phyloP scores from a whole-genome alignment of 805 yeast genomes.

The Monosporozyma aquatica region DNA sequence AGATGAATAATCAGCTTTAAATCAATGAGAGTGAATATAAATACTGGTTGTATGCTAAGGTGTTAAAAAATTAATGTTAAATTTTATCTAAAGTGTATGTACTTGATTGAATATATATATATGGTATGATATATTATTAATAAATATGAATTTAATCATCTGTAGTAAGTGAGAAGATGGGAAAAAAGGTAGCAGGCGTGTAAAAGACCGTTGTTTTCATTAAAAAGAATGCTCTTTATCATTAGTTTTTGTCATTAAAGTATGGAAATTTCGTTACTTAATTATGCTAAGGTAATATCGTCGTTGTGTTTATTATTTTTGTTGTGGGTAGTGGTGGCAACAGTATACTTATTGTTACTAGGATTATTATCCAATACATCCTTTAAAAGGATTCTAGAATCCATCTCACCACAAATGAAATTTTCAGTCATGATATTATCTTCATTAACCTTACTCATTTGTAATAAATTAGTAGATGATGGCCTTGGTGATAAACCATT shows the following conservation, averaged over 20 bases:
- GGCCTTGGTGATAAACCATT: constrained; percentile 1
- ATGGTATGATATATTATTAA: too few relatives aligned
- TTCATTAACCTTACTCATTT: constrained; percentile 3
- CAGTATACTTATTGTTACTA: not conserved
- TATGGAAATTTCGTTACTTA: too few relatives aligned
- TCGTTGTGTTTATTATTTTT: not conserved
- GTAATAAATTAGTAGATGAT: constrained; percentile 3
- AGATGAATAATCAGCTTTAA: constrained; percentile 29
- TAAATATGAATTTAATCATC: too few relatives aligned
- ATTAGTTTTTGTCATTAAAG: not conserved
- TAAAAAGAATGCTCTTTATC: not conserved
- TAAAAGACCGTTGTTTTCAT: too few relatives aligned
- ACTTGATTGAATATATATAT: not conserved
- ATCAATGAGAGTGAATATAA: too few relatives aligned
- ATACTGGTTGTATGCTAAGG: too few relatives aligned
- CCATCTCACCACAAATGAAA: constrained; percentile 2
- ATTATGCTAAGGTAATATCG: too few relatives aligned
- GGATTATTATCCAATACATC: constrained; percentile 1
- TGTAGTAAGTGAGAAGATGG: too few relatives aligned
- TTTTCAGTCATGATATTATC: constrained; percentile 3
- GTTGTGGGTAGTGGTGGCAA: not conserved
- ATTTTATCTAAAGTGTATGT: not conserved
- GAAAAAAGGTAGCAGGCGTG: too few relatives aligned
- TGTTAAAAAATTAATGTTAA: too few relatives aligned
- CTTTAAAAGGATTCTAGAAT: constrained; percentile 2